Evolutionary conservation across 805 yeast genomes (phyloP), one percentile per base, ranked within the genome.

Genomic region (Candida ascalaphidarum): DNA sequence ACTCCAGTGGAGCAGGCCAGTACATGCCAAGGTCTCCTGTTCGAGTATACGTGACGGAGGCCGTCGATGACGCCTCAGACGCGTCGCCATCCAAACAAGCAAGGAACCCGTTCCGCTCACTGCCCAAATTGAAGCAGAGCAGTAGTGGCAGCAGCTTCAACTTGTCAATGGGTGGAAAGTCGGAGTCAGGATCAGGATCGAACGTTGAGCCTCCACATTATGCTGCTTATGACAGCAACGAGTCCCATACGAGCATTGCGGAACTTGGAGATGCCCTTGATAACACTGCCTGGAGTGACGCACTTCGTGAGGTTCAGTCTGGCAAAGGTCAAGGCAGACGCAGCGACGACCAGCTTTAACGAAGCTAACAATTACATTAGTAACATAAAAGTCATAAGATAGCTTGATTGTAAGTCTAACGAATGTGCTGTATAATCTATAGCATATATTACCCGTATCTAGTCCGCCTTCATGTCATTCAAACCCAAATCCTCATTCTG

Each of bases 401-500:
- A n/a, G n/a, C n/a, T n/a, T n/a, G n/a, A n/a, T n/a, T n/a, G n/a
- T n/a, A n/a, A n/a, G n/a, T n/a, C n/a, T n/a, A n/a, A n/a, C n/a
- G n/a, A n/a, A n/a, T n/a, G n/a, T n/a, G n/a, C n/a, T n/a, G n/a
- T n/a, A n/a, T n/a, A n/a, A n/a, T n/a, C n/a, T n/a, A n/a, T n/a
- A n/a, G n/a, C n/a, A n/a, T n/a, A n/a, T n/a, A n/a, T n/a, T n/a
- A n/a, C n/a, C n/a, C n/a, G n/a, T n/a, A n/a, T n/a, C 18, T 38
- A 42, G 31, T 50, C 56, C 25, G 63, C 47, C 27, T 58, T 49
- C 60, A 63, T 73, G 45, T 72, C 78, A 36, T 60, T 65, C 48
- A 92, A 64, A 14, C 99, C 99, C 39, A 92, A 69, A 23, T 81
- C 89, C 49, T 92, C 98, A 51, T 92, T 86, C 56, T 88, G 94